phyloP scores from a whole-genome alignment of 192 early-diverging fungal genomes.

The Coemansia sp. region DNA sequence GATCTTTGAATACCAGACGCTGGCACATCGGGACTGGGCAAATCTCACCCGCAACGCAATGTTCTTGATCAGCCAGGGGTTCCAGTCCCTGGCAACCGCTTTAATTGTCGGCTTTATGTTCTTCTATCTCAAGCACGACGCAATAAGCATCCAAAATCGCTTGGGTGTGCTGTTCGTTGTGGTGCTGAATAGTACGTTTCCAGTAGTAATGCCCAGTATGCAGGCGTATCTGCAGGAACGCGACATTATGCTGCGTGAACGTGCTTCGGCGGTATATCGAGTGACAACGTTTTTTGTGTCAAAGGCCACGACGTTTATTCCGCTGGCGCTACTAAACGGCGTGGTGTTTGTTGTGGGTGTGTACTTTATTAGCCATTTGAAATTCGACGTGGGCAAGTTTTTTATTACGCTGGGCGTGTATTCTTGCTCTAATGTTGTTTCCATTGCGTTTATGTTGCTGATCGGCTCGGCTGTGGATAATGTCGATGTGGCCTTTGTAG shows the following conservation, averaged over 20 bases:
- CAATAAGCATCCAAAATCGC: conserved; percentile 52
- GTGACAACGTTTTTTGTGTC: conserved; percentile 61
- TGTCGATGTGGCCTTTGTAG: conserved; percentile 44
- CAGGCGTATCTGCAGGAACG: conserved; percentile 46
- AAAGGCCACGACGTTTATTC: conserved; percentile 57
- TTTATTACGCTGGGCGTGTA: conserved; percentile 39
- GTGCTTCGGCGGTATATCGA: conserved; percentile 61
- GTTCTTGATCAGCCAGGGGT: conserved; percentile 32
- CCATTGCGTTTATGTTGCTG: conserved; percentile 49
- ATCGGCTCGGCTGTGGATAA: conserved; percentile 35
- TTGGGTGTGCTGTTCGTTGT: conserved; percentile 50
- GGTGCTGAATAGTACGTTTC: conserved; percentile 58
- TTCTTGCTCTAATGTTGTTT: conserved; percentile 37
- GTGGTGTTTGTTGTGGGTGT: conserved; percentile 37
- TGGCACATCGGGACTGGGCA: conserved; percentile 51
- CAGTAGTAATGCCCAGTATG: conserved; percentile 57
- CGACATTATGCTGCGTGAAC: conserved; percentile 62
- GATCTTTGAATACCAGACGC: conserved; percentile 48
- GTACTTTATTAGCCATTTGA: conserved; percentile 47
- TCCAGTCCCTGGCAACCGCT: conserved; percentile 36
- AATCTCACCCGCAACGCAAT: conserved; percentile 44
- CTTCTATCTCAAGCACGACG: conserved; percentile 50
- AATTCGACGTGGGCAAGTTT: conserved; percentile 36
- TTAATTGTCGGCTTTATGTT: conserved; percentile 61
- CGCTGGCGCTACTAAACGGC: conserved; percentile 32